Evolutionary conservation across 495 filamentous ascomycete species (phyloP).

Genomic region (Neurospora cerealis): DNA sequence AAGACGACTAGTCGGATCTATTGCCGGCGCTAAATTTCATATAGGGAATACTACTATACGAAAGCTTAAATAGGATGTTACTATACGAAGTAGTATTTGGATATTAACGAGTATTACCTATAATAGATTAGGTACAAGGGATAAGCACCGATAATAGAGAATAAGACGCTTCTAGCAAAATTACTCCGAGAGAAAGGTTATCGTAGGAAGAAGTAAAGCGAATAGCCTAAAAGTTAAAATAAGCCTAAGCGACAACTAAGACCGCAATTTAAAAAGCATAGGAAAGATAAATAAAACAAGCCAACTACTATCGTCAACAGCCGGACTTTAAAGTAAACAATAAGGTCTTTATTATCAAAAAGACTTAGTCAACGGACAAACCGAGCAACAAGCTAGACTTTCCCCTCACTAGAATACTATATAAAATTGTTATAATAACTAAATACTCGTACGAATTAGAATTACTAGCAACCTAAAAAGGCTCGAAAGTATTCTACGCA

Average conservation of each 20-base stretch:
- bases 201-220: no score
- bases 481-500: neutral
- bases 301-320: neutral
- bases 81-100: no score
- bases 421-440: neutral
- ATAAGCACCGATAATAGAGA: neutral
- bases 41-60: no score
- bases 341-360: conserved; percentile 6
- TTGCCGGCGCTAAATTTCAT: neutral
- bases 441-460: conserved; percentile 1
- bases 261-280: neutral
- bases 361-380: neutral
- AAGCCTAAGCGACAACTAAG: no score
- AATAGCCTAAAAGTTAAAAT: no score
- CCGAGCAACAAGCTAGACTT: conserved; percentile 8
- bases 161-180: no score
- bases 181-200: no score
- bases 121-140: no score
- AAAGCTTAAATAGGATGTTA: no score
- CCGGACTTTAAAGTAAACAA: conserved; percentile 5
- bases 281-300: neutral
- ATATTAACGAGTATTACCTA: no score
- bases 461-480: neutral
- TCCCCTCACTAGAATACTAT: conserved; percentile 1
- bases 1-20: neutral